Base-by-base conservation (phyloP, 2,329 filamentous ascomycete genomes). In the Fusarium sp. region DNA sequence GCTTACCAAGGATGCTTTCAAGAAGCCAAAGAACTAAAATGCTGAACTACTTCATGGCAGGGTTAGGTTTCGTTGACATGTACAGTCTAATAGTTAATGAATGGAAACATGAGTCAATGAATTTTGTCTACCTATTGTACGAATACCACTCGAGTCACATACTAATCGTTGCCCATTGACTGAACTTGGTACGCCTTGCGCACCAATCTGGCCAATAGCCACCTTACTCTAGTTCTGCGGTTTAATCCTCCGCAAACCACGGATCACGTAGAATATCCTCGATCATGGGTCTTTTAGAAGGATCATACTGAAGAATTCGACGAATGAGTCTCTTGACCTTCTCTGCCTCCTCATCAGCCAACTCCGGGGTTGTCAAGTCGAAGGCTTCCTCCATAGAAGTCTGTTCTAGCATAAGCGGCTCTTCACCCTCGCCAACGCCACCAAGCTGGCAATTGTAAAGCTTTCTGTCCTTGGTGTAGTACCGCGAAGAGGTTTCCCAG, bases 1-100 rank as follows among this genome's bases (percentile, higher is more conserved):
- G 64, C 42, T 77, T 38, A 86, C 75, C 1, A 9, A 47, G n/a
- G 8, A 21, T 7, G 67, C 67, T 16, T 69, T 69, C 21, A 19
- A 50, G 23, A 70, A 65, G 66, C 66, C 67, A 1, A 54, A 70
- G 46, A 59, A 52, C 25, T 69, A 65, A 4, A 4, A 15, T 9
- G 2, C 3, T 15, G 16, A n/a, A 2, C 3, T 7, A 3, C 23
- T 53, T 37, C n/a, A 11, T 18, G 3, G 0, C 28, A 0, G 4
- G 4, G 3, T 12, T 1, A 6, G 5, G 32, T 21, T 19, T 0
- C 9, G 6, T 12, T 16, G 23, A 4, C 1, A 3, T 3, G 32
- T 3, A 9, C 0, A 16, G 0, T 12, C 12, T 9, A 5, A 0
- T 28, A 53, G 33, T 7, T 18, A 3, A 5, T 7, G 3, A 18